Percentiles rank a stretch among this genome's conserved stretches.
phyloP scores from a whole-genome alignment of 495 filamentous ascomycete species.

The Evansstolkia leycettana region DNA sequence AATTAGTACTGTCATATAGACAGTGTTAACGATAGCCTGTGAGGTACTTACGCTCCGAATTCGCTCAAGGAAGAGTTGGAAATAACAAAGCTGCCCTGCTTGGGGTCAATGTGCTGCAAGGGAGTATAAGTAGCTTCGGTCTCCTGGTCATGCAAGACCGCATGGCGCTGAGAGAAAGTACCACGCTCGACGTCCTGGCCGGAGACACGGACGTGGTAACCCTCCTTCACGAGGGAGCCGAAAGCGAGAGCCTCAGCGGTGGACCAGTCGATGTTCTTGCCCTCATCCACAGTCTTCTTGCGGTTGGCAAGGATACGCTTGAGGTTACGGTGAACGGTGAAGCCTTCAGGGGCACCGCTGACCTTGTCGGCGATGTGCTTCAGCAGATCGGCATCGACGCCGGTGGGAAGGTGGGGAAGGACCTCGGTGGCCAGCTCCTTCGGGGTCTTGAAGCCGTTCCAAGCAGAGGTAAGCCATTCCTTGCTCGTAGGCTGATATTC shows the following conservation, averaged over 20 bases:
- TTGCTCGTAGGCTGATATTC: constrained; percentile 94
- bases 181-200: constrained; percentile 99
- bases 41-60: constrained; percentile 68
- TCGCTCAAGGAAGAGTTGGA: constrained; percentile 95
- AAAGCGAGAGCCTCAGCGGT: constrained; percentile 96
- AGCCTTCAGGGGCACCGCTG: constrained; percentile 65
- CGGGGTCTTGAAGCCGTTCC: constrained; percentile 98
- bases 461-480: constrained; percentile 96
- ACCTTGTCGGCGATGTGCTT: constrained; percentile 71
- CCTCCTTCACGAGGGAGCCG: constrained; percentile 78
- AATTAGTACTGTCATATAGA: constrained; percentile 11
- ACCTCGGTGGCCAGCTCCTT: constrained; percentile 95
- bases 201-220: constrained; percentile 91
- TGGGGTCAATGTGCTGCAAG: constrained; percentile 72
- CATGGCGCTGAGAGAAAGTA: constrained; percentile 97
- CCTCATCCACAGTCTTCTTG: constrained; percentile 85
- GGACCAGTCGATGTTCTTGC: constrained; percentile 93
- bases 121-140: constrained; percentile 87
- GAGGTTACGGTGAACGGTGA: constrained; percentile 83
- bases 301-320: constrained; percentile 89
- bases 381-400: constrained; percentile 54
- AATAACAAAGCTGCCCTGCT: constrained; percentile 91
- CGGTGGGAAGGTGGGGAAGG: constrained; percentile 82
- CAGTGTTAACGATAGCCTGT: constrained; percentile 2
- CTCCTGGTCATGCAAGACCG: constrained; percentile 95